phyloP scores from a whole-genome alignment of 208 protist species.

The Trypanosoma scelopori region DNA sequence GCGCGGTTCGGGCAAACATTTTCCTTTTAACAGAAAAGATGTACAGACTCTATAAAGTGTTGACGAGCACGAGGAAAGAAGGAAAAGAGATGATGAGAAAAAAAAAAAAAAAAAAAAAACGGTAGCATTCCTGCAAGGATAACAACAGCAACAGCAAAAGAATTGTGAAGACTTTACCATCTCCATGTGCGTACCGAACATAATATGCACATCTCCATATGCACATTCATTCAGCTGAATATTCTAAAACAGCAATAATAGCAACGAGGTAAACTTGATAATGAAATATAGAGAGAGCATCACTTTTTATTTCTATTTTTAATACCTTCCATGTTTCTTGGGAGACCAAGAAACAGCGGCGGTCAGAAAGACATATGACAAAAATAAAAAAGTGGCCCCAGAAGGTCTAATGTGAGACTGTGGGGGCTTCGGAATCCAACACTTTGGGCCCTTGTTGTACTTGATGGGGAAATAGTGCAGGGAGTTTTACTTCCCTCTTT shows the following conservation, averaged over 20 bases:
- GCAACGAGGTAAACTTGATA: too few species aligned
- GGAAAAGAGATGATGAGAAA: conserved; percentile 24
- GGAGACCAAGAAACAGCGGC: background rate
- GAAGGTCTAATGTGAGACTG: background rate
- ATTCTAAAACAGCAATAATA: too few species aligned
- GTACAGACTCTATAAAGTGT: background rate
- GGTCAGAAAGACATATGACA: background rate
- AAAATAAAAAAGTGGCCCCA: background rate
- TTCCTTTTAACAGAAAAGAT: conserved; percentile 2
- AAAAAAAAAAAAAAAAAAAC: background rate
- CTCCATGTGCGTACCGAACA: too few species aligned
- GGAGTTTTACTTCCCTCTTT: conserved; percentile 20
- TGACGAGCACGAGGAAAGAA: conserved; percentile 14
- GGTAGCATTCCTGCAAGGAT: conserved; percentile 11
- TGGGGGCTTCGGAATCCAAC: background rate
- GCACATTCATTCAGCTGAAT: too few species aligned
- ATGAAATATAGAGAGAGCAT: too few species aligned
- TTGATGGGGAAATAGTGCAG: conserved; percentile 24
- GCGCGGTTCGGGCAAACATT: conserved; percentile 65
- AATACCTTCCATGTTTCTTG: background rate
- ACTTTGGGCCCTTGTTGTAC: background rate
- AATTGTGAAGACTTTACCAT: background rate
- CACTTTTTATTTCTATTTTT: conserved; percentile 8
- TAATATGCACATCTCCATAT: too few species aligned
- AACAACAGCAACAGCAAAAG: conserved; percentile 23